These are phyloP conservation scores for Vachellia collinsii DNA, from an alignment of 306 rosid genomes.

Conservation along the genomic window DNA sequence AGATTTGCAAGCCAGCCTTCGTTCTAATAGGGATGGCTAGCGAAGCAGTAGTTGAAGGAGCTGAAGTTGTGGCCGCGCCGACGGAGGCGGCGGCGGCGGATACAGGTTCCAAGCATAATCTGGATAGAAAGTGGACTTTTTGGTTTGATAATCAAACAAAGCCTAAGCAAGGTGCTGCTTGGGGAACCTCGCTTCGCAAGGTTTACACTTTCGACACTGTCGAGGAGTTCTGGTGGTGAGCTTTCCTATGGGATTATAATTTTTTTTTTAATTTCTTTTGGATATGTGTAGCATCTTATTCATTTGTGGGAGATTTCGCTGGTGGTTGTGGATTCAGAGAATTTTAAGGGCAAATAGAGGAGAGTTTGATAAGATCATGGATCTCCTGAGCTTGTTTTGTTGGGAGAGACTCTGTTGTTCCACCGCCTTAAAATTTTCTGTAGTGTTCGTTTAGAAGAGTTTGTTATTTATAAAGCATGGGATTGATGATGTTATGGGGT, in stretches of 20 bases:
- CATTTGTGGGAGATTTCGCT: not conserved
- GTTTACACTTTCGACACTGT: slow-evolving; percentile 84
- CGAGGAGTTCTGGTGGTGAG: slow-evolving; percentile 92
- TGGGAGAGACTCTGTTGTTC: not conserved
- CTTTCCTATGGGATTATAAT: not conserved
- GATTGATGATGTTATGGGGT: not conserved
- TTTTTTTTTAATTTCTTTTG: not conserved
- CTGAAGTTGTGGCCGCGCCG: slow-evolving; percentile 26
- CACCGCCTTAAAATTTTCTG: not conserved
- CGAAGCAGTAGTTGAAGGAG: slow-evolving; percentile 49
- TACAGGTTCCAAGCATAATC: slow-evolving; percentile 46
- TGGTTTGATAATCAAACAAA: slow-evolving; percentile 91
- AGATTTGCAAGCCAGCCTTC: not conserved
- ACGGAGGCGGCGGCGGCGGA: slow-evolving; percentile 14
- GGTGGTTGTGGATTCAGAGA: not conserved
- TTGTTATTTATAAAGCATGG: not conserved
- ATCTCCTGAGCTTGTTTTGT: slow-evolving; percentile 28
- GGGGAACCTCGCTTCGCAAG: slow-evolving; percentile 86
- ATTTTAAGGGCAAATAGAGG: not conserved
- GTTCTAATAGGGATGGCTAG: slow-evolving; percentile 54
- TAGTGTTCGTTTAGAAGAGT: not conserved
- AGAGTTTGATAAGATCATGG: not conserved
- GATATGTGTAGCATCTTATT: not conserved
- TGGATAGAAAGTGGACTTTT: slow-evolving; percentile 92
- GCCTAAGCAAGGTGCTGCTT: slow-evolving; percentile 88